phyloP scores from a whole-genome alignment of 768 basidiomycete genomes.

The Lactarius sp. region DNA sequence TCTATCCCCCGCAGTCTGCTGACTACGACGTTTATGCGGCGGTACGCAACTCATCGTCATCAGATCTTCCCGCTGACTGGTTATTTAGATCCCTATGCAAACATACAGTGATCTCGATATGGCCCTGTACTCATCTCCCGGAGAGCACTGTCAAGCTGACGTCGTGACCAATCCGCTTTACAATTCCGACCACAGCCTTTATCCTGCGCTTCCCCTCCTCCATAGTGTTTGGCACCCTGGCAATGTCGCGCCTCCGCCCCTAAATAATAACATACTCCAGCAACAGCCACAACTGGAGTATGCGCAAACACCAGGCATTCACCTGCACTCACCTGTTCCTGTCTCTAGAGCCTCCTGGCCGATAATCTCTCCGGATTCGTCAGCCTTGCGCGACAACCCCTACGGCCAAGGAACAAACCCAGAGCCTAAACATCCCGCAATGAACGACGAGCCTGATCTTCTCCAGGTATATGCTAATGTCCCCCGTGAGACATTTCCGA shows the following conservation, averaged over 20 bases:
- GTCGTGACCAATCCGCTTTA: conserved; percentile 1
- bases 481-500: conserved; percentile 44
- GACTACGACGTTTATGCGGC: conserved; percentile 14
- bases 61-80: neutral
- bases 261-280: neutral
- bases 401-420: neutral
- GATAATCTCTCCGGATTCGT: conserved; percentile 13
- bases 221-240: conserved; percentile 18
- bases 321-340: conserved; percentile 24
- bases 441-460: conserved; percentile 16
- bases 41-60: neutral
- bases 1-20: conserved; percentile 16
- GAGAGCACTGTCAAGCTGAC: conserved; percentile 8
- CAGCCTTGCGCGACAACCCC: conserved; percentile 4
- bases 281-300: conserved; percentile 10
- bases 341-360: conserved; percentile 21
- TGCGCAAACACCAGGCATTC: conserved; percentile 11
- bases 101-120: conserved; percentile 12
- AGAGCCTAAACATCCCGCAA: neutral
- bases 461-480: conserved; percentile 26
- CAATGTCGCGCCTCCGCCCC: conserved; percentile 2
- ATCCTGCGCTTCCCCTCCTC: conserved; percentile 10
- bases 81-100: conserved; percentile 17
- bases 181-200: conserved; percentile 5
- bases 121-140: conserved; percentile 8